Evolutionary conservation across 805 yeast species (phyloP).

Genomic region (Lipomyces sp.): DNA sequence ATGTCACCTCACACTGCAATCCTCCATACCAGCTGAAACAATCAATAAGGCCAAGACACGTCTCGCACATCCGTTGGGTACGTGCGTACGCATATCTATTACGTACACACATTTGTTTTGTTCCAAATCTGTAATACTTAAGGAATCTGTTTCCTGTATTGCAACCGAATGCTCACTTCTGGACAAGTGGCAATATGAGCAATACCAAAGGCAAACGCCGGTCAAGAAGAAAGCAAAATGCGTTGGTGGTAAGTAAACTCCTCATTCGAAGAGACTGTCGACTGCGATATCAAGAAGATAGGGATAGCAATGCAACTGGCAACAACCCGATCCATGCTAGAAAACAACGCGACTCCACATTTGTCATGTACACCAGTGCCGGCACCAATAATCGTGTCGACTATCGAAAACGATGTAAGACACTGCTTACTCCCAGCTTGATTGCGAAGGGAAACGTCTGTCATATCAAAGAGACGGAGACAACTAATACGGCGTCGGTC

Average conservation of each 20-base stretch:
- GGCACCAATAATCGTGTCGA: conserved; percentile 75
- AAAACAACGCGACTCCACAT: conserved; percentile 65
- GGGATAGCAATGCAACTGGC: conserved; percentile 69
- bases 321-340: conserved; percentile 73
- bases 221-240: conserved; percentile 61
- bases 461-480: conserved; percentile 76
- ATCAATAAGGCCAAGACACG: too few species aligned
- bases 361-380: conserved; percentile 76
- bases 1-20: too few species aligned
- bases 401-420: conserved; percentile 78
- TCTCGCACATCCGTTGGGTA: too few species aligned
- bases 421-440: conserved; percentile 69
- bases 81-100: too few species aligned
- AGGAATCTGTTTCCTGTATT: too few species aligned
- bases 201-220: conserved; percentile 64
- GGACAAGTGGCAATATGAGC: conserved; percentile 70
- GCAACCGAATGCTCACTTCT: conserved; percentile 53
- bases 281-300: conserved; percentile 64
- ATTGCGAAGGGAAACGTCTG: conserved; percentile 62
- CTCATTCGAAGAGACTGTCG: conserved; percentile 62
- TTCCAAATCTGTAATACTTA: too few species aligned
- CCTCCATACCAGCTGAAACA: too few species aligned
- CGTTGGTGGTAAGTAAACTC: conserved; percentile 56
- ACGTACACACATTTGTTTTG: too few species aligned
- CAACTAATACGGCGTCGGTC: too few species aligned